These are phyloP conservation scores for Talaromyces amestolkiae DNA, from an alignment of 2,329 filamentous ascomycete genomes.

Conservation along the genomic window DNA sequence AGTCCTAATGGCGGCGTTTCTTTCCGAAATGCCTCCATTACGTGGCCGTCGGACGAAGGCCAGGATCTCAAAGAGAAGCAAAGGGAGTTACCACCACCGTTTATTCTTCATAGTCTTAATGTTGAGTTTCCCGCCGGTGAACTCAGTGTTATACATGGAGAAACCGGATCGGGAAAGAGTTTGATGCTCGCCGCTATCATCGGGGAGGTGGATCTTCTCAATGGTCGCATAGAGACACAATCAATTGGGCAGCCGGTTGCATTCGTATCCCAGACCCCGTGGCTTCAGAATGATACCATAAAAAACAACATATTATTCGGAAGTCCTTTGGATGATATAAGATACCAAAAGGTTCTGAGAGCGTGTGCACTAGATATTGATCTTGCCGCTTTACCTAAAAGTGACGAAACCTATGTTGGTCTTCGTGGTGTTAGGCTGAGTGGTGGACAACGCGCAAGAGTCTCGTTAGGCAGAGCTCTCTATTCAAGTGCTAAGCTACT, in stretches of 20 bases:
- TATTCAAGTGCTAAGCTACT: conserved; percentile 76
- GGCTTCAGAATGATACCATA: conserved; percentile 79
- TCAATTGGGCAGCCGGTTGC: conserved; percentile 59
- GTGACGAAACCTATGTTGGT: conserved; percentile 75
- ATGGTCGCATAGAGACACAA: conserved; percentile 58
- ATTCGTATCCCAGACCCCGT: conserved; percentile 75
- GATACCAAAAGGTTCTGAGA: conserved; percentile 67
- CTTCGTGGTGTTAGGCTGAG: conserved; percentile 81
- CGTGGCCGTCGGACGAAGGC: conserved; percentile 52
- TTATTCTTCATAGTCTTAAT: conserved; percentile 57
- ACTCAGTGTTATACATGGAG: conserved; percentile 71
- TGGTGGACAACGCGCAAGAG: conserved; percentile 78
- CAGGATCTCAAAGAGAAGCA: neutral
- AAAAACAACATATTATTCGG: conserved; percentile 77
- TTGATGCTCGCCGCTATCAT: conserved; percentile 70
- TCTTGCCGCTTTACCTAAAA: conserved; percentile 71
- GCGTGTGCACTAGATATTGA: conserved; percentile 75
- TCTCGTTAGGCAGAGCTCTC: conserved; percentile 74
- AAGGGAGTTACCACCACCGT: neutral
- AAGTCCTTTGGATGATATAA: conserved; percentile 63
- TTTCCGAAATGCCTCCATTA: conserved; percentile 8
- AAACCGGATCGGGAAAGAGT: conserved; percentile 76
- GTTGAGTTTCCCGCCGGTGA: conserved; percentile 66
- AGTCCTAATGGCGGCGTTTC: conserved; percentile 1
- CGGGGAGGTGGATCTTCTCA: conserved; percentile 69